A percentile compares a stretch with the other conserved stretches of the same genome.
Conservation (phyloP, 1,284 basidiomycete species). For the Cryptococcus maquisensis region DNA sequence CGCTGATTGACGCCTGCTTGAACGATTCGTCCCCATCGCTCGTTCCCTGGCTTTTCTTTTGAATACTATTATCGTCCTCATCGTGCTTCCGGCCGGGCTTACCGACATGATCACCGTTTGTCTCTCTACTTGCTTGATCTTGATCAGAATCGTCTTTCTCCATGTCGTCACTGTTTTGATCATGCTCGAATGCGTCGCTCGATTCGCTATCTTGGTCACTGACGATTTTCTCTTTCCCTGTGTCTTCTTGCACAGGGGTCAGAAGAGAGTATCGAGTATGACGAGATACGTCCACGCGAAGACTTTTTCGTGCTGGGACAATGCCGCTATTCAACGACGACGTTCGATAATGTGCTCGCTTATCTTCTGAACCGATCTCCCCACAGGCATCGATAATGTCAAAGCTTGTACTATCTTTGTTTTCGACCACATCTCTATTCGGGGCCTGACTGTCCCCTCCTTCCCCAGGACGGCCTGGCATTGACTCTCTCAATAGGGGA, state of each 20-base stretch:
- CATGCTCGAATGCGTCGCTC: not conserved
- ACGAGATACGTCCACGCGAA: not conserved
- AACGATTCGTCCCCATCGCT: not conserved
- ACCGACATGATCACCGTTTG: no score
- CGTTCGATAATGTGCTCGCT: no score
- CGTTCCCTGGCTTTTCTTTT: not conserved
- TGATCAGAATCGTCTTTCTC: not conserved
- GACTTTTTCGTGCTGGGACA: not conserved
- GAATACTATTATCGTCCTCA: not conserved
- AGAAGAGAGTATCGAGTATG: not conserved
- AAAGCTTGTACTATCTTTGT: not conserved
- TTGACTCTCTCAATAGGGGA: not conserved
- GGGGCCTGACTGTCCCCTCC: not conserved
- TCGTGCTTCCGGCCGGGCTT: not conserved
- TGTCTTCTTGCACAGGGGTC: not conserved
- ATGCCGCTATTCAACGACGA: no score
- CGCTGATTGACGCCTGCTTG: no score
- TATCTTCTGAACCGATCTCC: not conserved
- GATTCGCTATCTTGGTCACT: not conserved
- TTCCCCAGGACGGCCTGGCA: no score
- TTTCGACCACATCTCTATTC: not conserved
- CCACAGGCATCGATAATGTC: conserved; percentile 7
- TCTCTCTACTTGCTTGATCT: no score
- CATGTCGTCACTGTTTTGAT: not conserved
- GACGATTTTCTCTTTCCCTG: not conserved